These are phyloP conservation scores for Blastobotrys ciferrii DNA, from an alignment of 1,139 yeast genomes.

Conservation along the genomic window DNA sequence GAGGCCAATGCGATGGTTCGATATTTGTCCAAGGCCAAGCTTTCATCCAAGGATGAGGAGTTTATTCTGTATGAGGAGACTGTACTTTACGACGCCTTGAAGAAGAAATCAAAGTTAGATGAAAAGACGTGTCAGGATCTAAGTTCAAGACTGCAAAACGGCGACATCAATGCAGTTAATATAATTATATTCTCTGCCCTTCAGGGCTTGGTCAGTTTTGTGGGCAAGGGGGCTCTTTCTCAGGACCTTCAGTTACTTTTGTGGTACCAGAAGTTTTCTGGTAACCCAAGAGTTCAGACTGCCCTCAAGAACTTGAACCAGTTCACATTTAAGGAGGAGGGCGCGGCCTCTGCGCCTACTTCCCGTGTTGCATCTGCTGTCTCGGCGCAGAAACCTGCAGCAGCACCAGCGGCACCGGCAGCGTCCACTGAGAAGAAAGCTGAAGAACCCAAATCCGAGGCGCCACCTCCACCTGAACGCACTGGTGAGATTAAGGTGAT, in stretches of 20 bases:
- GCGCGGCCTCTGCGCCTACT: constrained; percentile 12
- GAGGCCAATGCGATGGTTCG: constrained; percentile 81
- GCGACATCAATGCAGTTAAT: constrained; percentile 27
- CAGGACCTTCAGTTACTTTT: constrained; percentile 31
- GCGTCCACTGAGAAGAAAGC: constrained; percentile 38
- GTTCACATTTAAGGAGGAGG: constrained; percentile 10
- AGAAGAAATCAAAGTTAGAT: constrained; percentile 30
- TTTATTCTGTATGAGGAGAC: constrained; percentile 28
- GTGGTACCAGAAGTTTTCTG: constrained; percentile 36
- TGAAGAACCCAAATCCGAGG: constrained; percentile 35
- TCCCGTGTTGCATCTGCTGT: constrained; percentile 17
- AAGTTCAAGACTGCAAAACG: constrained; percentile 16
- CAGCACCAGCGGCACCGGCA: constrained; percentile 39
- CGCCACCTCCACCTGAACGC: constrained; percentile 50
- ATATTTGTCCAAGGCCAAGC: constrained; percentile 34
- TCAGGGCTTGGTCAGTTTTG: constrained; percentile 32
- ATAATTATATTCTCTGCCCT: constrained; percentile 32
- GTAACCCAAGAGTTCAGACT: constrained; percentile 29
- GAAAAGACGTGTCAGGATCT: constrained; percentile 18
- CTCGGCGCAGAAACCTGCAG: constrained; percentile 24
- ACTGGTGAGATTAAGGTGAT: constrained; percentile 53
- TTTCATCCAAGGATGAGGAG: constrained; percentile 22
- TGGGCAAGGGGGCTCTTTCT: constrained; percentile 34
- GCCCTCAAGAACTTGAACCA: constrained; percentile 23
- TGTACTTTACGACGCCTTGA: constrained; percentile 30